Evolutionary conservation across 768 basidiomycete genomes (phyloP), one percentile per base, ranked within the genome.

Genomic region (Chalciporus chontae): DNA sequence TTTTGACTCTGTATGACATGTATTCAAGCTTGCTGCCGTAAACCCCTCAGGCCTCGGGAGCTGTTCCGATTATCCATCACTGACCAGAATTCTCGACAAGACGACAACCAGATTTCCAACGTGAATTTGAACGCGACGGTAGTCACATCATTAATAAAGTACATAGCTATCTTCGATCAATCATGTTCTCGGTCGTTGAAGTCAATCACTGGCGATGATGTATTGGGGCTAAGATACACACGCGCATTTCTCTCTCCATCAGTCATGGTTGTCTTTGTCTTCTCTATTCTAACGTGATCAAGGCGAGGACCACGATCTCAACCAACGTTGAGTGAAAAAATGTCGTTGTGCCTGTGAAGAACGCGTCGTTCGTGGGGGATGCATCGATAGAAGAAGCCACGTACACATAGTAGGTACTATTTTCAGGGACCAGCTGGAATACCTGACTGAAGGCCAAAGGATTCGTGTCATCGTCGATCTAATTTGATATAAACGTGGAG

Each of bases 361-460:
- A 8, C 11, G 41, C n/a, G 21, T 62, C 38, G 40, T 53, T 49
- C 27, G 54, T 31, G 10, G 26, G 21, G 23, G 51, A 19, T n/a
- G 26, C 29, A 26, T n/a, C 5, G 47, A 42, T 29, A 17, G 17
- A 43, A 37, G 29, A 10, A 37, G 38, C 50, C 10, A 74, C 90
- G 41, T 70, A 94, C 93, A 98, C 88, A 65, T 85, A 97, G 76
- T 87, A 94, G 57, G 80, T 80, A 17, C 56, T 59, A 5, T 75
- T 80, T 3, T 94, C 90, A 23, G 81, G 85, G 46, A 90, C 77
- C 50, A 99, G 82, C 58, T 95, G 92, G 83, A 99, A 99, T 54
- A 83, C 75, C 71, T 99, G 96, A 56, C 85, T 90, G 76, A 90
- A 99, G 61, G 82, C 84, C 49, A 99, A 73, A n/a, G 90, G 83